These are phyloP conservation scores for Postia placenta DNA, from an alignment of 768 basidiomycete genomes.

Conservation along the genomic window DNA sequence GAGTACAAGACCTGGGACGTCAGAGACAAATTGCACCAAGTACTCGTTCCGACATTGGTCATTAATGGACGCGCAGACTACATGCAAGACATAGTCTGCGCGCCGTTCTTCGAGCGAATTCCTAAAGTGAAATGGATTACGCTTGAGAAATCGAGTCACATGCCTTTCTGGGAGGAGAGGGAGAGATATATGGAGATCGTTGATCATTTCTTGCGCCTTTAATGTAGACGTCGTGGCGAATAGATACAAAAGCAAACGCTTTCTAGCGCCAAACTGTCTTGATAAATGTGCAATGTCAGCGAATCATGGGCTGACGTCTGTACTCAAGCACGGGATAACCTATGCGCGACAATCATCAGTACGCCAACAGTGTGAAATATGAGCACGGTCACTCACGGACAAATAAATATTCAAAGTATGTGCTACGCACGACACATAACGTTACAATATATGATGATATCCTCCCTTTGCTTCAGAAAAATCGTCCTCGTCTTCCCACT, in stretches of 20 bases:
- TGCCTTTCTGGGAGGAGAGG: slow-evolving; percentile 25
- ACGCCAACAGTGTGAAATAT: no score
- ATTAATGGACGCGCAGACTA: slow-evolving; percentile 25
- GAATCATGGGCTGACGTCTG: no score
- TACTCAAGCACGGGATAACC: no score
- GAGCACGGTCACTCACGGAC: no score
- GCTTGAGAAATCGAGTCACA: slow-evolving; percentile 25
- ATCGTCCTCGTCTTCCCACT: neutral
- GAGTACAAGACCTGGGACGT: slow-evolving; percentile 23
- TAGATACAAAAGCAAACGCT: no score
- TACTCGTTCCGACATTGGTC: slow-evolving; percentile 23
- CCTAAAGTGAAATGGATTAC: slow-evolving; percentile 25
- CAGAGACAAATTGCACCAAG: slow-evolving; percentile 19
- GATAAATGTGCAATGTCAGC: no score
- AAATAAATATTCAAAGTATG: no score
- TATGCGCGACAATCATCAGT: no score
- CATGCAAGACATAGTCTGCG: slow-evolving; percentile 22
- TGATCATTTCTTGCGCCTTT: neutral
- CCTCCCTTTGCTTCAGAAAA: neutral
- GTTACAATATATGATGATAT: neutral
- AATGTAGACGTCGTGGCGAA: no score
- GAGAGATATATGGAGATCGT: slow-evolving; percentile 17
- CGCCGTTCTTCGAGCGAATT: slow-evolving; percentile 21
- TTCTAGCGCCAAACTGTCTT: no score
- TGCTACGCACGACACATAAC: no score